phyloP scores from a whole-genome alignment of 352 stramenopile genomes.

The Peronospora farinosa region DNA sequence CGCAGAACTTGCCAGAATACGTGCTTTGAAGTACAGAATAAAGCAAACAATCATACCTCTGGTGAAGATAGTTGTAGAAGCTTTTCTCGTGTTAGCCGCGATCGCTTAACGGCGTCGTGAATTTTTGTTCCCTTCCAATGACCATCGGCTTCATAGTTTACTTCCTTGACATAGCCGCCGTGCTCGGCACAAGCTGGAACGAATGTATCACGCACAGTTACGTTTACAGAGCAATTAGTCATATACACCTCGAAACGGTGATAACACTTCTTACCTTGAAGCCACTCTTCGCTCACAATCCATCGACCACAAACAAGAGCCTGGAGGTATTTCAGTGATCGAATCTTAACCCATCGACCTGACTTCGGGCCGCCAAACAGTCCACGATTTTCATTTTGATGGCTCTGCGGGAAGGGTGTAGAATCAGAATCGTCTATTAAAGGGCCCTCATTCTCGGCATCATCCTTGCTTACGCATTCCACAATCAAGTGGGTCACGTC shows the following conservation, averaged over 20 bases:
- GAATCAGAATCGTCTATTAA: slow-evolving; percentile 23
- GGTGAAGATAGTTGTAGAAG: slow-evolving; percentile 24
- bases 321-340: slow-evolving; percentile 84
- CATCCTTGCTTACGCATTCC: slow-evolving; percentile 56
- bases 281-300: slow-evolving; percentile 81
- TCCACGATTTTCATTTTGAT: slow-evolving; percentile 35
- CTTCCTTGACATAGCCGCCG: slow-evolving; percentile 38
- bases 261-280: slow-evolving; percentile 37
- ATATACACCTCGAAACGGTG: neutral
- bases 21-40: neutral
- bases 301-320: slow-evolving; percentile 68
- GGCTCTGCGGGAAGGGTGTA: slow-evolving; percentile 7
- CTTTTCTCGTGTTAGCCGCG: slow-evolving; percentile 35
- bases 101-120: slow-evolving; percentile 45
- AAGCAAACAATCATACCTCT: slow-evolving; percentile 21
- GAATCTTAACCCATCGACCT: slow-evolving; percentile 72
- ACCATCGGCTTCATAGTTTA: slow-evolving; percentile 50
- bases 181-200: slow-evolving; percentile 37
- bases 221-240: neutral
- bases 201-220: neutral
- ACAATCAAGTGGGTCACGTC: slow-evolving; percentile 80
- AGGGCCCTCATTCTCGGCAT: slow-evolving; percentile 21
- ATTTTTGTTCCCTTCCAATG: slow-evolving; percentile 52
- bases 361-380: slow-evolving; percentile 41
- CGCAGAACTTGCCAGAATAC: neutral